Base-by-base conservation (phyloP, 768 basidiomycete genomes). In the Nevesoporus exiguus region DNA sequence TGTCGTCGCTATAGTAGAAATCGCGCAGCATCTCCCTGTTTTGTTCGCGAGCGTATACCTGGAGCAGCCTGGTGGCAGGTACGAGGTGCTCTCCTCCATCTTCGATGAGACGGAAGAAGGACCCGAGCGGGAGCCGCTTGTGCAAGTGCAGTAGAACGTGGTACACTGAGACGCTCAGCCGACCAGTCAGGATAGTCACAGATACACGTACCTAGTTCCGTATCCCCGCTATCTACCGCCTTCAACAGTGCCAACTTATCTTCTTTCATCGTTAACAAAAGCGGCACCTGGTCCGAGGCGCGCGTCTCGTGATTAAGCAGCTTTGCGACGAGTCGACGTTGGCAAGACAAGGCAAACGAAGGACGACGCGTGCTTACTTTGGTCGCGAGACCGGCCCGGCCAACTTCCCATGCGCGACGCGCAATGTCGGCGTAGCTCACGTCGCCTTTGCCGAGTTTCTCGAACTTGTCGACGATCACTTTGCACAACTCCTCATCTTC, bases 1-100 rank as follows among this genome's bases (percentile, higher is more conserved):
- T 78, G 71, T 98, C 97, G 63, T 99, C 97, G 33, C 96, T 96
- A 65, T 96, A 99, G 70, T 94, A 98, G 72, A 95, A 98, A 67
- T 99, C 94, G 15, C 93, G 79, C 7, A 98, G 74, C 83, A 98
- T 88, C 58, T 92, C 91, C 47, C 89, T 77, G 66, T 96, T 90
- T 63, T 93, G 93, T 67, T 94, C 90, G 36, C 89, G 76, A 0
- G 91, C 93, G 66, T 95, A 96, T 1, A 95, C 91, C 67, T 96
- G 90, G 42, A 96, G 77, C 4, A 97, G 73, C 55, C 78, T 84
- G 59, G 84, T 84, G 0, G 92, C 93, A n/a, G 81, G 83, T 3
- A 78, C 80, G 8, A 96, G 80, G 40, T 75, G 72, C 33, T 84
- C 77, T 3, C 93, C 92, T 13, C 92, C 90, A 47, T 95, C 93